Evolutionary conservation across 2,329 filamentous ascomycete species (phyloP).

Genomic region (Colletotrichum echinochloae): DNA sequence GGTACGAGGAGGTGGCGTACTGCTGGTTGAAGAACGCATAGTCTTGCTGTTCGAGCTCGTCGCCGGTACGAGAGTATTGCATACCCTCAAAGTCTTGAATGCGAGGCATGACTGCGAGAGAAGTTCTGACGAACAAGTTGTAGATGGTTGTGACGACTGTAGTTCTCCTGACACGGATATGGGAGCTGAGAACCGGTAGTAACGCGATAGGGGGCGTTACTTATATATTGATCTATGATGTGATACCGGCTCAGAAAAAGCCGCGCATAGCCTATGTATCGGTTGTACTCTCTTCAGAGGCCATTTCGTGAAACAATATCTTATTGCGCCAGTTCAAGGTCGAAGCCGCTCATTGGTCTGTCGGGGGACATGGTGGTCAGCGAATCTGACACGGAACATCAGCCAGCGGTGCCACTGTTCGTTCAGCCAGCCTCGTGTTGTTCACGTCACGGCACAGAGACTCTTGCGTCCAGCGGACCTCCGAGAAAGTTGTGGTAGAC

Average conservation of each 20-base stretch:
- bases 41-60: conserved; percentile 22
- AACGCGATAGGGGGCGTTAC: too few relatives aligned
- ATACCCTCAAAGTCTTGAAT: conserved; percentile 34
- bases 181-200: background rate
- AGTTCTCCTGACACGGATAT: background rate
- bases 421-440: conserved; percentile 3
- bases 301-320: background rate
- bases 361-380: background rate
- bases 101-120: conserved; percentile 10
- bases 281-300: too few relatives aligned
- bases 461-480: background rate
- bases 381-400: background rate
- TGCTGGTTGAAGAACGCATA: conserved; percentile 46
- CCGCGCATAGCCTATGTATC: background rate
- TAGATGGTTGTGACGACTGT: background rate
- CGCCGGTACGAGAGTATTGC: conserved; percentile 26
- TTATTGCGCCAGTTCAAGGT: background rate
- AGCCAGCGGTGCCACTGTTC: background rate
- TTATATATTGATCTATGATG: background rate
- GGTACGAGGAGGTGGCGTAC: conserved; percentile 59
- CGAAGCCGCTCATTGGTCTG: background rate
- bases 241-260: background rate
- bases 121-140: background rate
- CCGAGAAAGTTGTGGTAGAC: background rate
- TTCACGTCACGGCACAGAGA: background rate